Base-by-base conservation (phyloP, 2,329 filamentous ascomycete species). In the Calonectria pseudoreteaudii region DNA sequence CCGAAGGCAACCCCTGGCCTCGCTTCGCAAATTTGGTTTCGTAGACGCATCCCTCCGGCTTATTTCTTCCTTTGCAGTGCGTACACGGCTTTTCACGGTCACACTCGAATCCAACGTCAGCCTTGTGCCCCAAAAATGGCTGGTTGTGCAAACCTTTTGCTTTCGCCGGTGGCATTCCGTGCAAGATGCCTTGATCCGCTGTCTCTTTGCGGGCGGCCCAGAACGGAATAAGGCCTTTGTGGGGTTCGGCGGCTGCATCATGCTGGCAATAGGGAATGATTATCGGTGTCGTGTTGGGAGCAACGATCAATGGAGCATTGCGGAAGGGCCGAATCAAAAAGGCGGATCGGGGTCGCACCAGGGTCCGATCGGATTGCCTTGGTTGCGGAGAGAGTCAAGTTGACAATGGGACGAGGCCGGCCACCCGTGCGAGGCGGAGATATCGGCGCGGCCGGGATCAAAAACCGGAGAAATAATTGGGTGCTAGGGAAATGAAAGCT, bases 81-180 rank as follows among this genome's bases (percentile, higher is more conserved):
- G 88, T 87, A 81, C 91, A 92, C 2, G 91, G 91, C 73, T 89
- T 85, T 73, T 88, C 86, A 72, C 91, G 88, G 80, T 93, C 90
- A 81, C 91, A 93, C 88, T 91, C 47, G n/a, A 5, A 16, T 16
- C 31, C 18, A 47, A 23, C 9, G 23, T 80, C 34, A 80, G 66
- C 56, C 53, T 9, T 3, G 18, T 18, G 23, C 18, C 36, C 11
- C 36, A 4, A 16, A 23, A 20, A 26, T n/a, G 60, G 60, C 8
- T 30, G 26, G 3, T 20, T 23, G 23, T 30, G 73, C 78, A 41
- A 64, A 89, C 89, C 86, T 91, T 91, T 80, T 92, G 90, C 80
- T 93, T 93, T 73, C 91, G 87, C 74, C 91, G 86, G 82, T 93
- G 91, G 77, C 91, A 93, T 80, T 93, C 91, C 14, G 88, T 91